Evolutionary conservation across 2,329 filamentous ascomycete species (phyloP).

Genomic region (Calonectria leucothoes): DNA sequence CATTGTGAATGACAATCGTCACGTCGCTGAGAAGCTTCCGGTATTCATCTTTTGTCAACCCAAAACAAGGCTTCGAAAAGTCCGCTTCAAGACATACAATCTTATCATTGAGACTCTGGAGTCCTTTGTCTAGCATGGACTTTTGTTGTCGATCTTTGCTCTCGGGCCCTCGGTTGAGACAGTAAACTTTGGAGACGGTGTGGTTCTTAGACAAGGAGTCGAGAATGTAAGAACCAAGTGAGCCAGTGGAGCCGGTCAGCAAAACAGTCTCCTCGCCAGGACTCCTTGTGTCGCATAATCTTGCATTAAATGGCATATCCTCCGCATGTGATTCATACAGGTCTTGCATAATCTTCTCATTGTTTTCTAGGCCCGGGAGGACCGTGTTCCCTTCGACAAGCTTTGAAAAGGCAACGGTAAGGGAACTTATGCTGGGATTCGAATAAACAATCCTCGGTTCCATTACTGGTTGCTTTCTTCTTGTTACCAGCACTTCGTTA

Average conservation of each 20-base stretch:
- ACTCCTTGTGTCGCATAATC: neutral
- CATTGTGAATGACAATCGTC: neutral
- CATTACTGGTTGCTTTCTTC: neutral
- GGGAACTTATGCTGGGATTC: neutral
- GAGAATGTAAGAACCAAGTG: neutral
- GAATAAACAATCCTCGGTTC: neutral
- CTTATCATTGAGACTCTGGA: neutral
- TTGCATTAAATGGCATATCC: neutral
- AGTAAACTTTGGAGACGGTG: neutral
- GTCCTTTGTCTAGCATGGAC: neutral
- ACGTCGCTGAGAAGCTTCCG: neutral
- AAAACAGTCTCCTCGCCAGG: neutral
- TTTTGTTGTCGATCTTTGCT: neutral
- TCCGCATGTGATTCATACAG: neutral
- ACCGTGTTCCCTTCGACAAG: neutral
- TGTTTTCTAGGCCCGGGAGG: neutral
- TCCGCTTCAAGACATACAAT: neutral
- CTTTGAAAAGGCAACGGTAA: neutral
- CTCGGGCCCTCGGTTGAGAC: neutral
- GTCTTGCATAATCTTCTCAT: neutral
- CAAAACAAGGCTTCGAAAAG: neutral
- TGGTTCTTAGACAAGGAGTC: neutral
- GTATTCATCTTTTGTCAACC: neutral
- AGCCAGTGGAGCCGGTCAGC: neutral
- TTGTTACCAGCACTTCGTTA: neutral